Base-by-base conservation (phyloP, 768 basidiomycete species). In the Dentipellis fragilis region DNA sequence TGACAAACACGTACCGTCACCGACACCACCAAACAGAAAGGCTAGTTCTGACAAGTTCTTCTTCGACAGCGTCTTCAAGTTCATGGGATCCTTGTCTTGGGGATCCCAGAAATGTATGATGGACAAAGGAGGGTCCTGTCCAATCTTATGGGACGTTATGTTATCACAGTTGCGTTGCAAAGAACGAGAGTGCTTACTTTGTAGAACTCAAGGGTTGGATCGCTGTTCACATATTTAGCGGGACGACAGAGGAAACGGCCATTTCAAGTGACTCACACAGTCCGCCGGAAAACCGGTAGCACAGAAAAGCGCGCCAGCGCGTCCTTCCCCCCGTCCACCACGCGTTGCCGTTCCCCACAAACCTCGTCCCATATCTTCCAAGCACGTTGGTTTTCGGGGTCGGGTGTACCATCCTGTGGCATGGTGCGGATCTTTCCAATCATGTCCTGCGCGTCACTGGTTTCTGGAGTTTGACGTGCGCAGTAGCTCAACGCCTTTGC, bases 401-500 rank as follows among this genome's bases (percentile, higher is more conserved):
- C 42, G 2, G 42, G n/a, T 19, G 19, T 17, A 16, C 6, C 16
- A 16, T 19, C n/a, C 16, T n/a, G n/a, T 19, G 14, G 42, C n/a
- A 45, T 9, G n/a, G 42, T 16, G 42, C 42, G 42, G n/a, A 45
- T 45, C 42, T 45, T 19, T 45, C 10, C 42, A 5, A 45, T 45
- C 42, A 45, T n/a, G 42, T 45, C 19, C 6, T 16, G n/a, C 14
- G 11, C 42, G 42, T 45, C 42, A 45, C n/a, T n/a, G 6, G 42
- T 17, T 4, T 54, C 47, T 16, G 5, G 34, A 2, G 48, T 22
- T 3, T 14, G 46, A 10, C 48, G 54, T 6, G 39, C 46, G 2
- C 55, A 59, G 49, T 62, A 59, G 16, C 37, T 17, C 29, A 60
- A 49, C 21, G 54, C 34, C 51, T 60, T 60, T 9, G 57, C 59